phyloP scores from a whole-genome alignment of 1,284 basidiomycete species.

The Boletus calvinii region DNA sequence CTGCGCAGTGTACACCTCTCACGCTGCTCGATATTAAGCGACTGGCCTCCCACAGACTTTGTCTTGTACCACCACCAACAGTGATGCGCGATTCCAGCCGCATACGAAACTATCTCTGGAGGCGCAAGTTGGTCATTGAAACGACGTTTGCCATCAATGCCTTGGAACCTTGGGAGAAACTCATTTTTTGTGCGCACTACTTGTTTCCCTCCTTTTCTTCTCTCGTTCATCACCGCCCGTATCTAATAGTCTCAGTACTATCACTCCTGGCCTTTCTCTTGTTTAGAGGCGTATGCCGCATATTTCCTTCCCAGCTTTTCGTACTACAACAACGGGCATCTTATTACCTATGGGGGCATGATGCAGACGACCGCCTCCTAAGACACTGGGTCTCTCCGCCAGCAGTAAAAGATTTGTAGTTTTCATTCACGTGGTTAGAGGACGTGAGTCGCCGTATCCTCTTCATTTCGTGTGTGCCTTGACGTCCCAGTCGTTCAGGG shows the following conservation, averaged over 20 bases:
- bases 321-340: slow-evolving; percentile 30
- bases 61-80: slow-evolving; percentile 1
- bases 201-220: not conserved
- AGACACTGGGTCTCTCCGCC: slow-evolving; percentile 34
- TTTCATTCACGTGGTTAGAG: not conserved
- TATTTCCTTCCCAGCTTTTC: slow-evolving; percentile 31
- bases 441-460: slow-evolving; percentile 15
- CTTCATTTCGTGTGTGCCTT: not conserved
- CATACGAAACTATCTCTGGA: slow-evolving; percentile 43
- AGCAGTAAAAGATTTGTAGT: slow-evolving; percentile 29
- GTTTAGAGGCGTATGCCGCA: slow-evolving; percentile 29
- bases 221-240: not conserved
- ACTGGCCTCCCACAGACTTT: not conserved
- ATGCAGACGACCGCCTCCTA: slow-evolving; percentile 21
- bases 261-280: slow-evolving; percentile 30
- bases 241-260: slow-evolving; percentile 26
- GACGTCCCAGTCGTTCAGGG: slow-evolving; percentile 2
- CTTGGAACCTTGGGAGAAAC: slow-evolving; percentile 61
- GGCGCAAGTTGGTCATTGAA: slow-evolving; percentile 49
- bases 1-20: slow-evolving; percentile 4
- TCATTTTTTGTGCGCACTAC: slow-evolving; percentile 47
- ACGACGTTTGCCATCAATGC: slow-evolving; percentile 52
- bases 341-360: slow-evolving; percentile 37
- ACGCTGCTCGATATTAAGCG: slow-evolving; percentile 10
- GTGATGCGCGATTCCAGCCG: slow-evolving; percentile 21